A percentile compares a stretch with the other conserved stretches of the same genome.
Evolutionary conservation across 345 rosid genomes (phyloP).

Genomic region (Dimocarpus longan): DNA sequence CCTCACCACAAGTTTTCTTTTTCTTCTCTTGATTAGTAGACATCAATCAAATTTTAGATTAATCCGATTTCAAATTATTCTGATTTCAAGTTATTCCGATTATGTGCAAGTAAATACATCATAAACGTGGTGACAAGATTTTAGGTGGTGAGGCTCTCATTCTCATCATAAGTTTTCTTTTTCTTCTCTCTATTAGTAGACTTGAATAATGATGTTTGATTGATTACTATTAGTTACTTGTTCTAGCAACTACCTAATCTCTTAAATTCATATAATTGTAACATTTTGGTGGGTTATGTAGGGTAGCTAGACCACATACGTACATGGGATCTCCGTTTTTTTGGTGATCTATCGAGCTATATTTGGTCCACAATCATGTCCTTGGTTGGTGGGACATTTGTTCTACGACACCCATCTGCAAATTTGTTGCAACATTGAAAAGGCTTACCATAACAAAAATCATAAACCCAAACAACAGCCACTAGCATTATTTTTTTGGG

Average conservation of each 20-base stretch:
- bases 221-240: not conserved
- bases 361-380: not conserved
- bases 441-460: not conserved
- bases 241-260: not conserved
- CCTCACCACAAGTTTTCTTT: not conserved
- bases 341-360: not conserved
- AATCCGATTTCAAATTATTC: too few species aligned
- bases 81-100: too few species aligned
- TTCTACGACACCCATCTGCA: not conserved
- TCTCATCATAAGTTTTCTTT: not conserved
- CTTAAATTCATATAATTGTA: not conserved
- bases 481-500: too few species aligned
- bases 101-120: too few species aligned
- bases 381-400: conserved; percentile 11
- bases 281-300: conserved; percentile 11
- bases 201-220: not conserved
- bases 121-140: too few species aligned
- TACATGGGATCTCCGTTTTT: not conserved
- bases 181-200: not conserved
- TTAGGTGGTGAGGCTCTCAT: not conserved
- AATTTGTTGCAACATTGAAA: not conserved
- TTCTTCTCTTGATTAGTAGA: not conserved
- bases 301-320: not conserved
- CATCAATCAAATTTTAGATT: not conserved
- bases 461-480: too few species aligned